Evolutionary conservation across 306 rosid species (phyloP), one percentile per base, ranked within the genome.

Genomic region (Sechiopsis laciniata): DNA sequence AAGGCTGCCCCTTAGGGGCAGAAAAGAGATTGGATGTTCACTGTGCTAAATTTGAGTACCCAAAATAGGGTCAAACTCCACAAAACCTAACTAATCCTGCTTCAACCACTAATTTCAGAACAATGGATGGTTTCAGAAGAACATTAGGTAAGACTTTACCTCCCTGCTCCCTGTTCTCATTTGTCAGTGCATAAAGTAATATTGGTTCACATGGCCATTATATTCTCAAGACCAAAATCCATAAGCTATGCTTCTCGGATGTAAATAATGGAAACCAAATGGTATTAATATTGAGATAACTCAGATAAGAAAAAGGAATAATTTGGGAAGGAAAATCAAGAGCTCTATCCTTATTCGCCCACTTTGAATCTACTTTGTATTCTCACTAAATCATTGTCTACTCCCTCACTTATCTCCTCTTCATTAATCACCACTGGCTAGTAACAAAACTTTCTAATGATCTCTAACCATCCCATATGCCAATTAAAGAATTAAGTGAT

Each of bases 61-160:
- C 71, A 65, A 40, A 65, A 64, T 5, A 64, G 17, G 71, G 14
- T n/a, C 21, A 65, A 65, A 40, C 52, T 66, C 11, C 35, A 66
- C 35, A 65, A 65, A 58, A 58, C 64, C 64, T 58, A 22, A 58
- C 35, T 58, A 14, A 58, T 15, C 32, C 37, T 10, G 64, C 37
- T 58, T 58, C 64, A 11, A 22, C 64, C 12, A 35, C 64, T 58
- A 12, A 22, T 58, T 58, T 11, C n/a, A 21, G 63, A 21, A 57
- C 35, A 21, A 21, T 57, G 8, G 26, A 57, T 21, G 29, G 12
- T 21, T 19, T 20, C 32, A 61, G 67, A 61, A 14, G 46, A 37
- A 37, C 45, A 61, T 13, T 7, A 12, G 8, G 42, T 6, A 37
- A 37, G 42, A 37, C 42, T 37, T 37, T 37, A 37, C 42, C 42